Percentiles rank a stretch among this genome's conserved stretches.
These are phyloP conservation scores for Peronospora farinosa DNA, from an alignment of 352 stramenopile genomes.

Conservation along the genomic window DNA sequence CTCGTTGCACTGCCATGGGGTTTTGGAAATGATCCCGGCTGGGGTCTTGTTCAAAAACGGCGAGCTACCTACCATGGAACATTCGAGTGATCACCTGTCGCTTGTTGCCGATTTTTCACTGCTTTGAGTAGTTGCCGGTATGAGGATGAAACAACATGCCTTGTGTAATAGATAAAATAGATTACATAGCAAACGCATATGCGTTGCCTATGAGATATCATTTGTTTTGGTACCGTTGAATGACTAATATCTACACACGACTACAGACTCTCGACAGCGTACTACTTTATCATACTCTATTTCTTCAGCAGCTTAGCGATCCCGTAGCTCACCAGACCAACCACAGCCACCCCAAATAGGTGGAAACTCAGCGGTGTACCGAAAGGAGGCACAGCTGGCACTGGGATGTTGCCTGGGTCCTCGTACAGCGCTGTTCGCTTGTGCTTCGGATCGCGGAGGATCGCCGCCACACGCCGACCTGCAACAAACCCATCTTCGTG, in stretches of 20 bases:
- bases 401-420: conserved; percentile 73
- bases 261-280: background rate
- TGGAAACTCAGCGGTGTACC: conserved; percentile 63
- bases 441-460: conserved; percentile 73
- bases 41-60: conserved; percentile 1
- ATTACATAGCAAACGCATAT: background rate
- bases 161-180: too few species aligned
- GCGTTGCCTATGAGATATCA: conserved; percentile 2
- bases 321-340: conserved; percentile 59
- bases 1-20: too few species aligned
- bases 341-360: conserved; percentile 40
- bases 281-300: conserved; percentile 23
- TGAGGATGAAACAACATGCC: too few species aligned
- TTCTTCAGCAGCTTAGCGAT: conserved; percentile 54
- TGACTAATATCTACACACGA: conserved; percentile 3
- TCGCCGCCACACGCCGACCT: conserved; percentile 67
- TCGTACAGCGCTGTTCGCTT: conserved; percentile 69
- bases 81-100: conserved; percentile 61
- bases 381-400: conserved; percentile 67
- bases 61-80: conserved; percentile 43
- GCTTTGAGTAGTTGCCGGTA: conserved; percentile 1
- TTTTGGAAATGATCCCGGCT: too few species aligned
- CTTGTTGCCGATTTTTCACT: conserved; percentile 63
- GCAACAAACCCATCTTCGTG: conserved; percentile 84
- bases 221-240: conserved; percentile 1